A percentile compares a stretch with the other conserved stretches of the same genome.
Conservation (phyloP, 2,329 filamentous ascomycete species). For the Sarocladium kiliense region DNA sequence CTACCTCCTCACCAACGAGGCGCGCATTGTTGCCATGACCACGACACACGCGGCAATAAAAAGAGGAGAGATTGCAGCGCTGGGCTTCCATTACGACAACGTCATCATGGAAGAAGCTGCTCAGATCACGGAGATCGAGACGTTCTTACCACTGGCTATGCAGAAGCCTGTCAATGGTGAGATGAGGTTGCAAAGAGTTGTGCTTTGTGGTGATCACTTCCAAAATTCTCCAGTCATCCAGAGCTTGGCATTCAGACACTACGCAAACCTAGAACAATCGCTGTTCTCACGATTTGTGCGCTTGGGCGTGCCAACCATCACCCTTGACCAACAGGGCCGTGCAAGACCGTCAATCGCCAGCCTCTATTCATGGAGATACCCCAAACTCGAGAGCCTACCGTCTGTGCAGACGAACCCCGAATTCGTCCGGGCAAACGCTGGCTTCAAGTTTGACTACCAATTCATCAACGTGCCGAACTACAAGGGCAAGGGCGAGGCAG, state of each 20-base stretch:
- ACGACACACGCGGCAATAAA: conserved; percentile 96
- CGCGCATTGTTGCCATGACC: conserved; percentile 98
- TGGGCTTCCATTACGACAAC: conserved; percentile 98
- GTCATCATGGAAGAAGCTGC: conserved; percentile 98
- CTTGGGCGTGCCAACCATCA: conserved; percentile 85
- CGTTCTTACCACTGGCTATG: conserved; percentile 90
- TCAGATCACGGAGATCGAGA: conserved; percentile 96
- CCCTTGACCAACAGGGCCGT: conserved; percentile 88
- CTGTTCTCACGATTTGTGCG: conserved; percentile 88
- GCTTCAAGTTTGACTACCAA: conserved; percentile 90
- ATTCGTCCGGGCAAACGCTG: conserved; percentile 79
- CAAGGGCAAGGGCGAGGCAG: conserved; percentile 80
- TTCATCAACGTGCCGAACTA: conserved; percentile 96
- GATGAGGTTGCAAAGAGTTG: conserved; percentile 76
- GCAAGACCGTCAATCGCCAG: conserved; percentile 81
- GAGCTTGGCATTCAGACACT: conserved; percentile 88
- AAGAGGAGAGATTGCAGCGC: conserved; percentile 77
- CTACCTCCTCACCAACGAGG: conserved; percentile 90
- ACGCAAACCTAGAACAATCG: conserved; percentile 93
- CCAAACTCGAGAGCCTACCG: conserved; percentile 72
- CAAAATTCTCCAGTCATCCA: conserved; percentile 97
- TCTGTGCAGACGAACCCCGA: conserved; percentile 63
- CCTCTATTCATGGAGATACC: conserved; percentile 92
- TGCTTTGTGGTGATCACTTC: conserved; percentile 90
- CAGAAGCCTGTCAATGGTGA: conserved; percentile 73